These are phyloP conservation scores for Mycena vulgaris DNA, from an alignment of 768 basidiomycete species.

Conservation along the genomic window DNA sequence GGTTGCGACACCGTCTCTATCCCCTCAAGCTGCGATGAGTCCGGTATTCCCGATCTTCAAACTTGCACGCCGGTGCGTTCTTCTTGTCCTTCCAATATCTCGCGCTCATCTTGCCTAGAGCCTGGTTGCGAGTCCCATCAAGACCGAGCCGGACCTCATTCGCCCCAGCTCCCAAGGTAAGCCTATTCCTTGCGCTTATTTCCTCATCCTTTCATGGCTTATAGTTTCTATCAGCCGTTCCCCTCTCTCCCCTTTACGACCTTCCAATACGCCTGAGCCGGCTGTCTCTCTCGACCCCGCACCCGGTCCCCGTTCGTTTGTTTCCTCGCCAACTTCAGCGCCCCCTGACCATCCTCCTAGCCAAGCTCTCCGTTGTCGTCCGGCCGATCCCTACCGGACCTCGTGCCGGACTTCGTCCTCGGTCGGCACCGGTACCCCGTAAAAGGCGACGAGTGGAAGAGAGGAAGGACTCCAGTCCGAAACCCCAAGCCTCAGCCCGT, in stretches of 20 bases:
- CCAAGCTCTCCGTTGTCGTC: slow-evolving; percentile 1
- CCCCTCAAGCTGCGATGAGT: background rate
- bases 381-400: background rate
- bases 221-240: background rate
- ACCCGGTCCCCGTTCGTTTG: background rate
- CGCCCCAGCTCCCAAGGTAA: background rate
- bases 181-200: background rate
- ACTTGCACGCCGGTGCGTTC: background rate
- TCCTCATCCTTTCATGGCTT: background rate
- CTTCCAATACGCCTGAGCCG: background rate
- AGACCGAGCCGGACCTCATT: background rate
- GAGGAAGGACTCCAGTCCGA: background rate
- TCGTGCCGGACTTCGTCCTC: slow-evolving; percentile 1
- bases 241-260: background rate
- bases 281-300: background rate
- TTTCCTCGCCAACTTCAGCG: background rate
- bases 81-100: background rate
- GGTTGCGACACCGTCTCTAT: background rate
- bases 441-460: background rate
- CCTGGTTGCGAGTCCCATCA: background rate
- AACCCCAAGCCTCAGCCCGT: background rate
- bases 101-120: too few relatives aligned
- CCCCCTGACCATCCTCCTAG: background rate
- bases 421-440: background rate
- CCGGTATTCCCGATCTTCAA: too few relatives aligned